These are phyloP conservation scores for Quercus lobata DNA, from an alignment of 331 rosid species.

Conservation along the genomic window DNA sequence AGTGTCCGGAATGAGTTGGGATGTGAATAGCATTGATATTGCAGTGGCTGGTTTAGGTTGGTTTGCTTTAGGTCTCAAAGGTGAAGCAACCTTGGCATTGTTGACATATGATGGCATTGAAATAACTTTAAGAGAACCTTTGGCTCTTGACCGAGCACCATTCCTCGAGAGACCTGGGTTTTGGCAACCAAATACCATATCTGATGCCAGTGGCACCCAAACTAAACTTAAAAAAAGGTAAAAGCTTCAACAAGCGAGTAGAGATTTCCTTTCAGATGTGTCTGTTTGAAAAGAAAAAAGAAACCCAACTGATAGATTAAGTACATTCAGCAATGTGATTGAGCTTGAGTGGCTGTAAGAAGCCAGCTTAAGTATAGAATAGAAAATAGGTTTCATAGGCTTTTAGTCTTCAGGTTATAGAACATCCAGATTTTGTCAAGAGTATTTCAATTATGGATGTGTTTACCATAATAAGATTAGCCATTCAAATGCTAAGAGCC, in stretches of 20 bases:
- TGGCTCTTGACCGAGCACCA: slow-evolving; percentile 79
- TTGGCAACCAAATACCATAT: slow-evolving; percentile 78
- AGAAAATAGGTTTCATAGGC: slow-evolving; percentile 20
- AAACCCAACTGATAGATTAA: neutral
- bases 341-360: slow-evolving; percentile 4
- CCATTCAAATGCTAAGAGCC: neutral
- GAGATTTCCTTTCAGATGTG: slow-evolving; percentile 35
- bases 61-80: slow-evolving; percentile 81
- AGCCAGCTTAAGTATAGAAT: neutral
- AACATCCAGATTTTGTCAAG: neutral
- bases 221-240: slow-evolving; percentile 51
- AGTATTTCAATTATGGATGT: neutral
- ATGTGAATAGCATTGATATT: slow-evolving; percentile 67
- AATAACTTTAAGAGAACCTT: slow-evolving; percentile 71
- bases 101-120: slow-evolving; percentile 74
- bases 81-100: slow-evolving; percentile 74
- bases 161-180: slow-evolving; percentile 75
- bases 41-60: slow-evolving; percentile 81
- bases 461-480: neutral
- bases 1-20: slow-evolving; percentile 80
- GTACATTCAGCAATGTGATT: neutral
- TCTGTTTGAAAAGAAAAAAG: slow-evolving; percentile 32
- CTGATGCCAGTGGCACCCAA: slow-evolving; percentile 62
- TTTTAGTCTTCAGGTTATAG: neutral
- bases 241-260: slow-evolving; percentile 41